Conservation (phyloP, 2,329 filamentous ascomycete species). For the Cytospora chrysosperma region DNA sequence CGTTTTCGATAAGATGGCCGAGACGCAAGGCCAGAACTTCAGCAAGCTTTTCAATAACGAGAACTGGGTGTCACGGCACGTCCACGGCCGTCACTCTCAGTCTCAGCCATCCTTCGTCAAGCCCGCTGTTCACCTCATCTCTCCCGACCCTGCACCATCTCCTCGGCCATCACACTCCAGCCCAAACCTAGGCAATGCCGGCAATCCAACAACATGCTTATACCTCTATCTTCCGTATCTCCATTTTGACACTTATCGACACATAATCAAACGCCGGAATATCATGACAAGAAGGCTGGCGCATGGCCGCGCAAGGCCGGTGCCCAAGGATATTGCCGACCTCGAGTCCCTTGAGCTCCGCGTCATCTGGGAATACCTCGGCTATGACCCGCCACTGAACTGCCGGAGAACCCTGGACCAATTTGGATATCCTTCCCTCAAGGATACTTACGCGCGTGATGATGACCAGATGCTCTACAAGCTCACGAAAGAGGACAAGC, state of each 20-base stretch:
- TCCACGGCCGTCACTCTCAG: constrained; percentile 41
- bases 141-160: constrained; percentile 33
- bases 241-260: constrained; percentile 63
- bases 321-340: constrained; percentile 53
- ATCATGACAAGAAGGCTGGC: constrained; percentile 51
- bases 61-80: constrained; percentile 41
- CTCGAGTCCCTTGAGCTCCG: constrained; percentile 57
- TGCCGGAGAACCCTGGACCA: constrained; percentile 62
- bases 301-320: constrained; percentile 55
- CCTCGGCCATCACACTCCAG: constrained; percentile 27
- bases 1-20: constrained; percentile 43
- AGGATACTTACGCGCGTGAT: constrained; percentile 59
- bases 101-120: constrained; percentile 41
- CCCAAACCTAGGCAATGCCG: constrained; percentile 12
- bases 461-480: constrained; percentile 70
- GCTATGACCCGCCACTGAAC: constrained; percentile 60
- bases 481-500: constrained; percentile 50
- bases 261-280: constrained; percentile 54
- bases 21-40: constrained; percentile 40
- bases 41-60: constrained; percentile 41
- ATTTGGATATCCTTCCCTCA: constrained; percentile 60
- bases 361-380: constrained; percentile 63
- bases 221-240: constrained; percentile 59
- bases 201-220: constrained; percentile 35
- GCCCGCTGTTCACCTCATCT: constrained; percentile 37